A percentile compares a stretch with the other conserved stretches of the same genome.
These are phyloP conservation scores for Colletotrichum magnum DNA, from an alignment of 2,329 filamentous ascomycete species.

Conservation along the genomic window DNA sequence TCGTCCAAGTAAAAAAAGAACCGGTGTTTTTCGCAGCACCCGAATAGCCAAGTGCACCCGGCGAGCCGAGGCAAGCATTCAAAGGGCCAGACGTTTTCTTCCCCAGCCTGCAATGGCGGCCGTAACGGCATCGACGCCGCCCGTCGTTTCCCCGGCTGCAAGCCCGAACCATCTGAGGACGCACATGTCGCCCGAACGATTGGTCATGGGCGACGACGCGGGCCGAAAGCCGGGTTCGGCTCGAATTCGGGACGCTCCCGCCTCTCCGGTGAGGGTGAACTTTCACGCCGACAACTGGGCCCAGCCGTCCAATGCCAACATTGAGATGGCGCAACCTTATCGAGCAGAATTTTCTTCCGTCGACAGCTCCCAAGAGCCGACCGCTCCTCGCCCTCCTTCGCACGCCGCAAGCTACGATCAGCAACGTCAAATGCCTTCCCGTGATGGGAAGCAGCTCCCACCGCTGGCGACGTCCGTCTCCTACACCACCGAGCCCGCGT, in stretches of 20 bases:
- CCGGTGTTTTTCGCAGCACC: neutral
- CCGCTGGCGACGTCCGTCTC: conserved; percentile 31
- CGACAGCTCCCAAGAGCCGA: conserved; percentile 47
- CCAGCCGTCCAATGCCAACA: conserved; percentile 65
- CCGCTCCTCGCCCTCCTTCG: conserved; percentile 55
- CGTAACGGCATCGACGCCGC: conserved; percentile 45
- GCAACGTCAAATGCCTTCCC: conserved; percentile 34
- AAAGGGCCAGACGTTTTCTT: neutral
- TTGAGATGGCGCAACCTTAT: conserved; percentile 57
- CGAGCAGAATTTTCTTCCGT: conserved; percentile 46
- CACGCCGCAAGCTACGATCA: conserved; percentile 46
- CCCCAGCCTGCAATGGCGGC: conserved; percentile 33
- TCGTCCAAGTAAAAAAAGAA: neutral
- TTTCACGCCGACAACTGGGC: conserved; percentile 68
- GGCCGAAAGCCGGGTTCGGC: conserved; percentile 56
- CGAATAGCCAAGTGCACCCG: neutral
- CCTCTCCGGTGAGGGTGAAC: conserved; percentile 70
- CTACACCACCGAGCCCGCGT: conserved; percentile 27
- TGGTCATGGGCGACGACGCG: conserved; percentile 47
- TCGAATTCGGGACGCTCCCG: conserved; percentile 65
- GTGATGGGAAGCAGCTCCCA: conserved; percentile 27
- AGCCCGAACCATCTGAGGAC: conserved; percentile 46
- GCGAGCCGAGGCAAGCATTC: neutral
- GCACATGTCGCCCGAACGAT: conserved; percentile 50
- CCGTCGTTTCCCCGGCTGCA: conserved; percentile 48